phyloP scores from a whole-genome alignment of 306 rosid genomes.

The Castanea mollissima region DNA sequence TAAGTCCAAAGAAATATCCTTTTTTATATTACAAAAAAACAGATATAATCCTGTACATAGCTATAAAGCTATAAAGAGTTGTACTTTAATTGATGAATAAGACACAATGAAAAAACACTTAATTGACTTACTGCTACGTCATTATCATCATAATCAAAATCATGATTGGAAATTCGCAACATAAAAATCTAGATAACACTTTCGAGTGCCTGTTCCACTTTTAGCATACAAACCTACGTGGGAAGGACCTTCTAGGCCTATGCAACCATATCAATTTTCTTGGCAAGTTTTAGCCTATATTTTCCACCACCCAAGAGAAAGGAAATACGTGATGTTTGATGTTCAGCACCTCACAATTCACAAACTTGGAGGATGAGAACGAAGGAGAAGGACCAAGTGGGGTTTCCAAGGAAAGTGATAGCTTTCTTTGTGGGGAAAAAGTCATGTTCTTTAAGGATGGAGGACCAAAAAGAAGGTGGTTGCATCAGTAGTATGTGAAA shows the following conservation, averaged over 20 bases:
- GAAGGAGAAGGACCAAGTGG: constrained; percentile 5
- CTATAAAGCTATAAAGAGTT: too few species aligned
- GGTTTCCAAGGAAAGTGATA: constrained; percentile 15
- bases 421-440: constrained; percentile 18
- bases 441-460: not conserved
- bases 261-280: constrained; percentile 13
- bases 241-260: constrained; percentile 22
- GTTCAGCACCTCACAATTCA: constrained; percentile 19
- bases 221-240: not conserved
- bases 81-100: too few species aligned
- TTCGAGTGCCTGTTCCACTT: constrained; percentile 30
- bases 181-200: not conserved
- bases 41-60: too few species aligned
- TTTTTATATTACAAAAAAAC: too few species aligned
- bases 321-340: not conserved
- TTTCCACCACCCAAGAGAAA: constrained; percentile 26
- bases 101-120: too few species aligned
- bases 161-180: not conserved
- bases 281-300: constrained; percentile 13
- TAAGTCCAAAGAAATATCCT: too few species aligned
- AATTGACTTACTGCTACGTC: not conserved
- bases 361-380: constrained; percentile 15
- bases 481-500: constrained; percentile 33
- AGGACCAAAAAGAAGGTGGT: constrained; percentile 27
- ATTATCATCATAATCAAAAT: not conserved